Percentiles rank a stretch among this genome's conserved stretches.
phyloP scores from a whole-genome alignment of 2,329 filamentous ascomycete genomes.

The Fusarium cicatricum region DNA sequence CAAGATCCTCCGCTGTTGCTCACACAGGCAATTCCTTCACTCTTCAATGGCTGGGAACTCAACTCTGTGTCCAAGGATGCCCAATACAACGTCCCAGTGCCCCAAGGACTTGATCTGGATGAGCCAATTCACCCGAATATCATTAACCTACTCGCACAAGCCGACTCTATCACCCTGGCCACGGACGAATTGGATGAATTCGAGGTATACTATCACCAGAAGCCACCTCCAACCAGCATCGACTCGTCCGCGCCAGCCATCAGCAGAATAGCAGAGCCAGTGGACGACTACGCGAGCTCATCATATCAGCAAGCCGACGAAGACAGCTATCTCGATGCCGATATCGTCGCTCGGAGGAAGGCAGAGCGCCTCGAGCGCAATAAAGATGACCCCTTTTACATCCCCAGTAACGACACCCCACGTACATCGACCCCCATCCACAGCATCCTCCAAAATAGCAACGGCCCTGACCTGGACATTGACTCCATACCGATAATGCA shows the following conservation, averaged over 20 bases:
- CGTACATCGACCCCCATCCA: conserved; percentile 80
- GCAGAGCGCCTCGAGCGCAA: conserved; percentile 83
- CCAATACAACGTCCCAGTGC: conserved; percentile 85
- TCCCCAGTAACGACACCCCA: conserved; percentile 64
- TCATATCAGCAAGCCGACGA: conserved; percentile 69
- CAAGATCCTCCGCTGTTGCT: conserved; percentile 83
- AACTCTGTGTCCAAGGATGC: conserved; percentile 88
- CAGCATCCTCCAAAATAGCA: conserved; percentile 75
- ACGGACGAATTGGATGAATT: conserved; percentile 71
- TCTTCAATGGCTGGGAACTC: conserved; percentile 87
- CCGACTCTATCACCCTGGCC: conserved; percentile 58
- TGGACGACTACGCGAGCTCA: conserved; percentile 59
- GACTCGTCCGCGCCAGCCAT: conserved; percentile 63
- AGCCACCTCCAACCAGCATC: conserved; percentile 59
- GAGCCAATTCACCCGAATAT: conserved; percentile 82
- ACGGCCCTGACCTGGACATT: conserved; percentile 83
- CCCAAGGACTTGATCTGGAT: conserved; percentile 79
- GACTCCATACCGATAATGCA: conserved; percentile 97
- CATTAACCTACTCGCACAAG: conserved; percentile 68
- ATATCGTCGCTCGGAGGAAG: conserved; percentile 77
- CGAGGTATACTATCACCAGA: conserved; percentile 70
- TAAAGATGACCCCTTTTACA: conserved; percentile 96
- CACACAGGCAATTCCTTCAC: conserved; percentile 86
- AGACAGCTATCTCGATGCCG: conserved; percentile 74
- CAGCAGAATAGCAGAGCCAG: conserved; percentile 59